Conservation (phyloP, 768 basidiomycete genomes). For the Podaxis sp. region DNA sequence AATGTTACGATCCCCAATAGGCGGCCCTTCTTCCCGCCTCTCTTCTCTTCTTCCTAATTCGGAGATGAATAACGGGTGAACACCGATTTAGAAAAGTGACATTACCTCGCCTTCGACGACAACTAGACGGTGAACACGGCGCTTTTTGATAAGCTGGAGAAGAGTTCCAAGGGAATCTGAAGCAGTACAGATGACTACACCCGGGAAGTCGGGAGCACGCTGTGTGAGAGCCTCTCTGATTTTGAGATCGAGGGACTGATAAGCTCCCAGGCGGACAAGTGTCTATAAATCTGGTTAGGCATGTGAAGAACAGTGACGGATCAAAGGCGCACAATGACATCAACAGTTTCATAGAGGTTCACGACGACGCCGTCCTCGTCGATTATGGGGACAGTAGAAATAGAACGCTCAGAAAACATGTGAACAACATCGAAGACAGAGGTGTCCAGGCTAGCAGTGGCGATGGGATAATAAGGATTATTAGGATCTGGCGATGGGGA, state of each 20-base stretch:
- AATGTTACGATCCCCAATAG: conserved; percentile 86
- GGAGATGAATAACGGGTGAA: conserved; percentile 3
- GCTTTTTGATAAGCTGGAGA: conserved; percentile 88
- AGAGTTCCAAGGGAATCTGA: conserved; percentile 90
- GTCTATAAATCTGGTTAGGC: conserved; percentile 54
- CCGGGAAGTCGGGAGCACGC: conserved; percentile 93
- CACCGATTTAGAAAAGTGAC: conserved; percentile 11
- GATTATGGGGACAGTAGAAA: conserved; percentile 96
- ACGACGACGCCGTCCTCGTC: conserved; percentile 91
- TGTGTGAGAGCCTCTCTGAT: conserved; percentile 91
- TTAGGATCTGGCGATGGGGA: conserved; percentile 46
- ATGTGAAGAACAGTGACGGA: not conserved
- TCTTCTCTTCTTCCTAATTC: conserved; percentile 72
- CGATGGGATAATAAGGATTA: conserved; percentile 86
- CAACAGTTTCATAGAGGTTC: conserved; percentile 97
- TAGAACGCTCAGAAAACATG: conserved; percentile 94
- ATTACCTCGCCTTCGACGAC: conserved; percentile 90
- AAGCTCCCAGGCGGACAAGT: conserved; percentile 89
- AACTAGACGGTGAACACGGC: conserved; percentile 91
- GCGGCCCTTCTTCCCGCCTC: conserved; percentile 79
- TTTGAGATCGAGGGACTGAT: conserved; percentile 93
- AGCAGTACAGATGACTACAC: conserved; percentile 94
- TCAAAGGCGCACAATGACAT: conserved; percentile 81
- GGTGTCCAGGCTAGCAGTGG: conserved; percentile 87
- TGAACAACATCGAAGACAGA: conserved; percentile 98